Base-by-base conservation (phyloP, 139 green algal genomes). In the Picocystis salinarum region DNA sequence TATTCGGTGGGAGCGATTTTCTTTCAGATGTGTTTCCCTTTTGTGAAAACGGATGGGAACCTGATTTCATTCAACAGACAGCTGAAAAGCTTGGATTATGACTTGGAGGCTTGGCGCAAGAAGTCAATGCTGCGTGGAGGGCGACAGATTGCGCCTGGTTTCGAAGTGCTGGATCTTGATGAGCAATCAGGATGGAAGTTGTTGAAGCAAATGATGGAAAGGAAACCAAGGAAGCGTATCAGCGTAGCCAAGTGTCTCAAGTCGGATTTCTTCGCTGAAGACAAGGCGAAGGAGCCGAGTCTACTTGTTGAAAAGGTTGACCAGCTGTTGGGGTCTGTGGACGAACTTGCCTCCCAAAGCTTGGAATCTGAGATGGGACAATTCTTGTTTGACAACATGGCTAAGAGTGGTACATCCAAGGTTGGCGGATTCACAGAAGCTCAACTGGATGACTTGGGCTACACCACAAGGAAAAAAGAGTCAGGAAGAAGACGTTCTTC, bases 351-450 rank as follows among this genome's bases (percentile, higher is more conserved):
- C n/a, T n/a, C n/a, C n/a, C n/a, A n/a, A n/a, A n/a, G n/a, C n/a
- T n/a, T n/a, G n/a, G n/a, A n/a, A n/a, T n/a, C n/a, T n/a, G n/a
- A n/a, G n/a, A 37, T 37, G 13, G 31, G 31, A 13, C 13, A 37
- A 15, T 37, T 13, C 13, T 15, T 37, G 13, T 37, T 37, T 37
- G n/a, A n/a, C n/a, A n/a, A n/a, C n/a, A 58, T 71, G 39, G 9
- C 62, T 10, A 34, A 40, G 28, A 29, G 56, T 26, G 71, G 68
- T n/a, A 76, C 49, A 1, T 20, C 46, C 4, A 30, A 53, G 19
- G 31, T 20, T 0, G 67, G 55, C 10, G 72, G 62, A n/a, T 63
- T 86, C 41, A 83, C 66, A 9, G 75, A 87, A 44, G 64, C 78
- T 0, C 53, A 74, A 40, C 59, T 90, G 4, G 42, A 28, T 0